Evolutionary conservation across 202 grass and related monocot genomes (phyloP), one percentile per base, ranked within the genome.

Genomic region (Digitaria exilis): DNA sequence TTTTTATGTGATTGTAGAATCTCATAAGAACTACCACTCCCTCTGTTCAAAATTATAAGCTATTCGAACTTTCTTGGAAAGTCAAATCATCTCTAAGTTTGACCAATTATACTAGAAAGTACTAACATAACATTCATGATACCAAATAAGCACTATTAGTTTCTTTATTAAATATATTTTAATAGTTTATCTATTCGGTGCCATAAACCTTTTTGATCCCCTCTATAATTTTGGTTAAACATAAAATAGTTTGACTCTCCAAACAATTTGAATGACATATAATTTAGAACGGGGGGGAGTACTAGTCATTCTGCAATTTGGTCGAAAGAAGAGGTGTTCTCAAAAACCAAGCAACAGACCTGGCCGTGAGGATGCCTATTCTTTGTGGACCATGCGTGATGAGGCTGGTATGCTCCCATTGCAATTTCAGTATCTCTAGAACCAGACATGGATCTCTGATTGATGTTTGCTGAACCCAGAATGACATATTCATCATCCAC

Each of bases 381-480:
- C 43, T 93, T 87, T 42, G 46, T 83, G 80, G 76, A 65, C 95
- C 96, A 98, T 56, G 92, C 42, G 28, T 95, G 65, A 74, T 90
- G 83, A 86, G 91, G 93, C 82, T 98, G 96, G 85, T 98, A 98
- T 19, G 96, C 96, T 12, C 96, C 96, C 93, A 98, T 98, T 37
- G 96, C 92, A 59, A 98, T 94, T 89, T 98, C 96, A 18, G 96
- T 98, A 90, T 98, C 96, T 89, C 96, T 95, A 9, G 93, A 89
- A 61, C 96, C 96, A 46, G 89, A 72, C 62, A 98, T 25, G 39
- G 96, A 98, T 86, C 96, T 89, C 82, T 98, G 96, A 32, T 98
- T 98, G 68, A 98, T 98, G 83, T 98, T 98, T 76, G 96, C 96
- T 60, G 96, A 98, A 61, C 95, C 95, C 77, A 98, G 55, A 74